Evolutionary conservation across 2,329 filamentous ascomycete genomes (phyloP), one percentile per base, ranked within the genome.

Genomic region (Cytospora piceicola): DNA sequence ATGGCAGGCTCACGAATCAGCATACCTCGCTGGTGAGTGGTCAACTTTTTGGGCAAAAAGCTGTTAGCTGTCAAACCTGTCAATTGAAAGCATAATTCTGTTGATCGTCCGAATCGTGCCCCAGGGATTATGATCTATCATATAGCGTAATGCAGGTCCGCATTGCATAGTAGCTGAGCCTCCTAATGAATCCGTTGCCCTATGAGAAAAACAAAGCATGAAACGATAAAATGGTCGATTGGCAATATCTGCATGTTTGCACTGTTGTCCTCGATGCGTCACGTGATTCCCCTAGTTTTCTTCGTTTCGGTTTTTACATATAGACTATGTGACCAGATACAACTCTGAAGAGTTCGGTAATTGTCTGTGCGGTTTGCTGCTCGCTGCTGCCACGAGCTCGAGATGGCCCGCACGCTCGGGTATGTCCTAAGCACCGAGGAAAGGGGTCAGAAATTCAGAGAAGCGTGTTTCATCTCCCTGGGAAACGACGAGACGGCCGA

Each of bases 11-110:
- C 39, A n/a, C 59, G 55, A 42, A 58, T 58, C 42, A 53, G 30
- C n/a, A 58, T n/a, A 46, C 15, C 54, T 58, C 59, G 64, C 64
- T 39, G 27, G 30, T 15, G 32, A 24, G 34, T 9, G 34, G 3
- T 36, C 12, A 36, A 22, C 46, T 54, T 39, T 32, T 27, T 49
- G 39, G 58, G 51, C 15, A 5, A 20, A 24, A 49, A 49, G 46
- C 46, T 49, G 46, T 49, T 49, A 67, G 46, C 61, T 67, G 65
- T 67, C 65, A 64, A 64, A 67, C 52, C 65, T 67, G 65, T 67
- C 65, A 67, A 24, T 65, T 65, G 32, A 49, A 49, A 49, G 29
- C 34, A 58, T 61, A 58, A 67, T 3, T 51, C 55, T 56, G 42
- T 51, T 52, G 65, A 65, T 67, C 54, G 54, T 61, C 63, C 62